Evolutionary conservation across 1,284 basidiomycete genomes (phyloP).

Genomic region (Rhodotorula sp.): DNA sequence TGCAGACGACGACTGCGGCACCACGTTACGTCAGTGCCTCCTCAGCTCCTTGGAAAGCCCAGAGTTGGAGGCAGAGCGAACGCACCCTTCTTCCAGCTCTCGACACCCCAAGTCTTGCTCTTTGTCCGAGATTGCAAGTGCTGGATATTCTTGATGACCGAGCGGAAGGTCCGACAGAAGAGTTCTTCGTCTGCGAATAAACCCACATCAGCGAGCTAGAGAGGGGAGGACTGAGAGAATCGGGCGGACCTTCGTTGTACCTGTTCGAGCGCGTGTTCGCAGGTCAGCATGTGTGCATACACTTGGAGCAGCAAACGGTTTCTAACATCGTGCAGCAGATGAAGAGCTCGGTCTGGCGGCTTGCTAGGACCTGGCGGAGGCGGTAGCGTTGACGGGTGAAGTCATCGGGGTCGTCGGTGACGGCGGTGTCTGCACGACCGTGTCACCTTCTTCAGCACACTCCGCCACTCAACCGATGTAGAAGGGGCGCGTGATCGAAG

Average conservation of each 20-base stretch:
- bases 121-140: constrained; percentile 75
- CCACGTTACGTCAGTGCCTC: too few relatives aligned
- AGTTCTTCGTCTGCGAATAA: constrained; percentile 56
- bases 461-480: too few relatives aligned
- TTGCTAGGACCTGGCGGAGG: constrained; percentile 76
- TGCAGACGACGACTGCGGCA: constrained; percentile 67
- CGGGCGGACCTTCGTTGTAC: constrained; percentile 54
- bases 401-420: constrained; percentile 86
- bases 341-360: constrained; percentile 75
- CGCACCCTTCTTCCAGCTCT: constrained; percentile 84
- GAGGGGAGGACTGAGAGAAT: too few relatives aligned
- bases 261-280: constrained; percentile 47
- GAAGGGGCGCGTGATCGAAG: too few relatives aligned
- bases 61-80: too few relatives aligned
- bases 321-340: constrained; percentile 64
- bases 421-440: constrained; percentile 63
- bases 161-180: constrained; percentile 80
- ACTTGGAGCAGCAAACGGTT: too few relatives aligned
- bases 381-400: constrained; percentile 76
- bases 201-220: too few relatives aligned
- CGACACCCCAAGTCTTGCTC: constrained; percentile 90
- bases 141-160: constrained; percentile 62
- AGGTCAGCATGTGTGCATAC: neutral
- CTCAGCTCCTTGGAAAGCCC: too few relatives aligned
- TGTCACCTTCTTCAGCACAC: constrained; percentile 29